Conservation (phyloP, 495 filamentous ascomycete genomes). For the Aspergillus baeticus region DNA sequence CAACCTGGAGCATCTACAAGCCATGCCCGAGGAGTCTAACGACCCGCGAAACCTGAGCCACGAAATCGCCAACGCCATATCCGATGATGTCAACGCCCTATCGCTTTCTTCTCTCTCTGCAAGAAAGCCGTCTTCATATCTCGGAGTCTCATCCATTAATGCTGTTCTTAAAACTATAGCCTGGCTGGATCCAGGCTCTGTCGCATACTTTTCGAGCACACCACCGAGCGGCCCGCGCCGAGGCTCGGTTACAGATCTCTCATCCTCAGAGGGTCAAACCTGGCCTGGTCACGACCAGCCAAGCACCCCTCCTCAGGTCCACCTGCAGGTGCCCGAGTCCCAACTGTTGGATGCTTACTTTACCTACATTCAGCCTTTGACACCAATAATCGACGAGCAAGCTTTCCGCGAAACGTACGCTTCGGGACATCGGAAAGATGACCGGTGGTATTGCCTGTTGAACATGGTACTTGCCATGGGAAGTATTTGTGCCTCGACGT, state of each 20-base stretch:
- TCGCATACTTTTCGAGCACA: conserved; percentile 52
- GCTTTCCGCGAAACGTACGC: conserved; percentile 72
- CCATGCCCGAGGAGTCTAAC: conserved; percentile 37
- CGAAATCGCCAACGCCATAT: conserved; percentile 63
- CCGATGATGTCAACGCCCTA: conserved; percentile 79
- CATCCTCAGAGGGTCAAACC: conserved; percentile 27
- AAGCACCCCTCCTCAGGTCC: conserved; percentile 27
- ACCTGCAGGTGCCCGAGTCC: conserved; percentile 37
- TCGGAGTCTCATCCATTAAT: conserved; percentile 80
- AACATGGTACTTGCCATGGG: conserved; percentile 83
- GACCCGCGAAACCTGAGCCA: conserved; percentile 23
- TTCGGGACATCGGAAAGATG: conserved; percentile 63
- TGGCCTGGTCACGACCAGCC: conserved; percentile 27
- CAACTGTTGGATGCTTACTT: conserved; percentile 77
- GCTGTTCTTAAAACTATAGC: conserved; percentile 80
- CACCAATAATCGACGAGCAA: conserved; percentile 75
- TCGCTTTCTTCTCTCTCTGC: conserved; percentile 74
- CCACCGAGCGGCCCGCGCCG: conserved; percentile 26
- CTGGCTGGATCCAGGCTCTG: conserved; percentile 65
- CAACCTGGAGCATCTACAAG: conserved; percentile 42
- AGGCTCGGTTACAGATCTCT: conserved; percentile 15
- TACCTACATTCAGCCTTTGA: conserved; percentile 69
- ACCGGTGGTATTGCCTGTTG: conserved; percentile 71
- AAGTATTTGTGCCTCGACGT: conserved; percentile 67
- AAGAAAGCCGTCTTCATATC: conserved; percentile 69